phyloP scores from a whole-genome alignment of 139 green algal species.

The Volvox reticuliferus region DNA sequence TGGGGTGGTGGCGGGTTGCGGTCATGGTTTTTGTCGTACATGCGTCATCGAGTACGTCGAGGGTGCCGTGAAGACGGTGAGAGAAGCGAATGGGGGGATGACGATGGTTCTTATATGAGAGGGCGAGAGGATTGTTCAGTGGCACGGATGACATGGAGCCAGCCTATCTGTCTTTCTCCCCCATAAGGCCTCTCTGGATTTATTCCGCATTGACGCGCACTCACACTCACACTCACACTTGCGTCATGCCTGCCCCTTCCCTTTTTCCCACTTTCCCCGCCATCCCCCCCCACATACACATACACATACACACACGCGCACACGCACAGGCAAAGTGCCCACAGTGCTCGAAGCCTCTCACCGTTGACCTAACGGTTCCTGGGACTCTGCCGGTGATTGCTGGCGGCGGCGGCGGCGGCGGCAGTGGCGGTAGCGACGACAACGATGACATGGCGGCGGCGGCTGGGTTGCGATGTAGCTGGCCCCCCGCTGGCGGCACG shows the following conservation, averaged over 20 bases:
- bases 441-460: neutral
- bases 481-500: neutral
- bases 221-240: too few relatives aligned
- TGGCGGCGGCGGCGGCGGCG: neutral
- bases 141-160: too few relatives aligned
- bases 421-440: neutral
- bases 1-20: slow-evolving; percentile 68
- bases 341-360: slow-evolving; percentile 78
- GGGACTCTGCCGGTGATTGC: neutral
- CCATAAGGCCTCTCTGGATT: too few relatives aligned
- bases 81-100: neutral
- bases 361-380: slow-evolving; percentile 78
- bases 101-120: neutral
- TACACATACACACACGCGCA: neutral
- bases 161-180: too few relatives aligned
- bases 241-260: too few relatives aligned
- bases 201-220: too few relatives aligned
- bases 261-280: neutral
- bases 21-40: slow-evolving; percentile 86
- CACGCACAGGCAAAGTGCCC: slow-evolving; percentile 76
- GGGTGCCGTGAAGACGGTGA: slow-evolving; percentile 33
- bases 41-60: slow-evolving; percentile 86
- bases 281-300: neutral
- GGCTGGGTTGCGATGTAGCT: neutral
- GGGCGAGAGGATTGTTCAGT: neutral